Conservation (phyloP, 2,329 filamentous ascomycete species). For the Chaetomium olivaceum region DNA sequence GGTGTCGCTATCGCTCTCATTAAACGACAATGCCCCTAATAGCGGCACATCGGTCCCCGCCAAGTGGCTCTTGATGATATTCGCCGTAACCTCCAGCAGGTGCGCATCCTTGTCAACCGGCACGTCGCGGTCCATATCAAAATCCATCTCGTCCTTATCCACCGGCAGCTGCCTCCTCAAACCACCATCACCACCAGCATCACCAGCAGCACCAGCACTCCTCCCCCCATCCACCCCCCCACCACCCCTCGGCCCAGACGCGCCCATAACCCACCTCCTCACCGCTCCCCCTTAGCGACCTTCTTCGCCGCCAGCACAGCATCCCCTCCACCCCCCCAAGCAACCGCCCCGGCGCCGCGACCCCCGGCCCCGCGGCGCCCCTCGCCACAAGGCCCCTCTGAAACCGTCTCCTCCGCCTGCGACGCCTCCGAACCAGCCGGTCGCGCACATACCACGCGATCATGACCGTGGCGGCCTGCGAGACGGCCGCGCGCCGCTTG, state of each 20-base stretch:
- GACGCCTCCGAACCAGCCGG: conserved; percentile 46
- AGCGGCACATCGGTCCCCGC: conserved; percentile 49
- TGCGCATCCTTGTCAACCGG: conserved; percentile 46
- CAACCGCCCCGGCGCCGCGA: conserved; percentile 9
- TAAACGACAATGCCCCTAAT: conserved; percentile 47
- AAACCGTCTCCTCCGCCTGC: conserved; percentile 46
- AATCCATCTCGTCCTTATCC: conserved; percentile 45
- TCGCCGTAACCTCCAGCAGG: conserved; percentile 48
- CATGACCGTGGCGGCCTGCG: conserved; percentile 51
- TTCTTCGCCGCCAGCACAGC: not conserved
- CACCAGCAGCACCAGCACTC: too few species aligned
- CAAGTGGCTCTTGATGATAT: conserved; percentile 51
- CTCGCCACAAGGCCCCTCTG: conserved; percentile 41
- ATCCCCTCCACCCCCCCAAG: not conserved
- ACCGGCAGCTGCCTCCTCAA: conserved; percentile 18
- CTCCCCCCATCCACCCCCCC: not conserved
- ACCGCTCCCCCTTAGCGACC: conserved; percentile 45
- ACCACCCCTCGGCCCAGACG: conserved; percentile 11
- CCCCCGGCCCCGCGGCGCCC: not conserved
- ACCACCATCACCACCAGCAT: not conserved
- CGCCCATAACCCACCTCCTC: conserved; percentile 45
- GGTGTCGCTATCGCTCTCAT: conserved; percentile 46
- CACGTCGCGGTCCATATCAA: conserved; percentile 45
- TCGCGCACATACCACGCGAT: conserved; percentile 54
- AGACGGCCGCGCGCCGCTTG: conserved; percentile 51